Percentiles rank a stretch among this genome's conserved stretches.
phyloP scores from a whole-genome alignment of 352 stramenopile genomes.

The Globisporangium paddicum region DNA sequence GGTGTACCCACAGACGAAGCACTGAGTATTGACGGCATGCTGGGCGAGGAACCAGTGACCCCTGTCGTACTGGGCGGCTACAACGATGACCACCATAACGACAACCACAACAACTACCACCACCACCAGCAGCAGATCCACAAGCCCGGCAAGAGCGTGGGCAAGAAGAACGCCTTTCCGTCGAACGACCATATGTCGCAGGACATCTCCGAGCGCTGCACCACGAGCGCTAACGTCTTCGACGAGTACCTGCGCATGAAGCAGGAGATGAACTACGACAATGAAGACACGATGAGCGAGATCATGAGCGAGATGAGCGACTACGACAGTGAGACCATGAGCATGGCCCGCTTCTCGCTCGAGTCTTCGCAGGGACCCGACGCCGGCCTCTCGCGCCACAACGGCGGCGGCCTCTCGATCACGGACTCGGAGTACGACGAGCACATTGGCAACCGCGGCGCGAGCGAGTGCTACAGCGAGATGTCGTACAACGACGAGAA shows the following conservation, averaged over 20 bases:
- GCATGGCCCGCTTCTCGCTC: slow-evolving; percentile 49
- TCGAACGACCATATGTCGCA: slow-evolving; percentile 46
- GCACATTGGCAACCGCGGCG: slow-evolving; percentile 36
- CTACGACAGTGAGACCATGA: slow-evolving; percentile 47
- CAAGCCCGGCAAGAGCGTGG: slow-evolving; percentile 25
- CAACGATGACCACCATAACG: neutral
- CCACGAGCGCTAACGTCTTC: slow-evolving; percentile 58
- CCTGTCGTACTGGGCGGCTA: slow-evolving; percentile 39
- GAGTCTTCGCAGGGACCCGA: slow-evolving; percentile 29
- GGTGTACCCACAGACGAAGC: slow-evolving; percentile 33
- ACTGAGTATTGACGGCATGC: slow-evolving; percentile 52
- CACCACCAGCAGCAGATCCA: no score
- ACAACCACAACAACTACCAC: slow-evolving; percentile 4
- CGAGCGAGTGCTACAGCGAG: slow-evolving; percentile 71
- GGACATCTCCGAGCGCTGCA: slow-evolving; percentile 42
- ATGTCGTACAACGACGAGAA: slow-evolving; percentile 85
- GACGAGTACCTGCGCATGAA: slow-evolving; percentile 77
- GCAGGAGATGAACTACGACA: slow-evolving; percentile 68
- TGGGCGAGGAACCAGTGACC: slow-evolving; percentile 39
- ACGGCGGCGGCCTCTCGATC: slow-evolving; percentile 45
- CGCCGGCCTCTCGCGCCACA: slow-evolving; percentile 10
- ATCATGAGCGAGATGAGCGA: slow-evolving; percentile 62
- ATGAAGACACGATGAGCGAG: slow-evolving; percentile 38
- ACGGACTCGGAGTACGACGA: slow-evolving; percentile 69
- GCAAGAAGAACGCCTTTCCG: slow-evolving; percentile 35